Conservation (phyloP, 73 alveolate genomes). For the Tetrahymena elliotti region DNA sequence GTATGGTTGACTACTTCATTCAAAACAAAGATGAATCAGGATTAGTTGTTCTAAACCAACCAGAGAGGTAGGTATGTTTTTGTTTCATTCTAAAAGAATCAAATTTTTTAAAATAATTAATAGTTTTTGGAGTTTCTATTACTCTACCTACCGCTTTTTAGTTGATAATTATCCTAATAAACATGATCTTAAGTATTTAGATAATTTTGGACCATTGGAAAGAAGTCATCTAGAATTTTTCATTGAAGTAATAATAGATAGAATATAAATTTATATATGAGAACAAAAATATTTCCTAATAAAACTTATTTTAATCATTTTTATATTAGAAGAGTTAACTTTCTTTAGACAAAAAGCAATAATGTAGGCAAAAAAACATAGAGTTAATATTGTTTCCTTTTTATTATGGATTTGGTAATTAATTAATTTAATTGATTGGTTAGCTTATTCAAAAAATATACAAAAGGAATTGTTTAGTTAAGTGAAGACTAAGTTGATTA, state of each 20-base stretch:
- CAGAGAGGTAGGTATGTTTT: background rate
- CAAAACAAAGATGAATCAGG: background rate
- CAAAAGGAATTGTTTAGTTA: background rate
- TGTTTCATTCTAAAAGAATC: background rate
- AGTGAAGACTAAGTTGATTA: background rate
- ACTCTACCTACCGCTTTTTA: background rate
- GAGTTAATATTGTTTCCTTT: background rate
- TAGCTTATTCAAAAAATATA: background rate
- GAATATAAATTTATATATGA: background rate
- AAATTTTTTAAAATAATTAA: background rate
- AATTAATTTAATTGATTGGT: background rate
- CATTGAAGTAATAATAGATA: background rate
- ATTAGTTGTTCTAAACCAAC: background rate
- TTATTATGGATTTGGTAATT: background rate
- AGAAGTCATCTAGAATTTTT: background rate
- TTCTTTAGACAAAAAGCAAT: background rate
- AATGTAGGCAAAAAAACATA: background rate
- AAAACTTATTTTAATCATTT: no score
- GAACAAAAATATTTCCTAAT: no score
- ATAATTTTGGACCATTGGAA: background rate
- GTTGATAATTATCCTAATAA: background rate
- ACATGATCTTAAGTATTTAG: background rate
- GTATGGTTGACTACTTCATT: background rate
- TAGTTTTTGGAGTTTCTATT: background rate
- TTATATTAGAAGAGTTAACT: background rate